Base-by-base conservation (phyloP, 2,329 filamentous ascomycete species). In the Leptodontidium sp. region DNA sequence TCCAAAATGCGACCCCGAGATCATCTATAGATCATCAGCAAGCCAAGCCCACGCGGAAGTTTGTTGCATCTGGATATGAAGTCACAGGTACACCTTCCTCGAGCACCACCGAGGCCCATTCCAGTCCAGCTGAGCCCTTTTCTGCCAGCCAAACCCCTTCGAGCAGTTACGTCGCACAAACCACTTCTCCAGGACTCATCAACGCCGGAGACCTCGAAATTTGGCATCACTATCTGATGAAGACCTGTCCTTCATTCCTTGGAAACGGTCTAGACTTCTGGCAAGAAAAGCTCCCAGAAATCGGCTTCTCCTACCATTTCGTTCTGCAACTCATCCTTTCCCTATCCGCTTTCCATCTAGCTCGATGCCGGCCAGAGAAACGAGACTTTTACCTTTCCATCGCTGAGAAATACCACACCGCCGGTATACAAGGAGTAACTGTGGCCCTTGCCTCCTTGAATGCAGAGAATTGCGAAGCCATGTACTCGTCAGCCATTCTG, bases 31-130 rank as follows among this genome's bases (percentile, higher is more conserved):
- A 4, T 26, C 26, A 53, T n/a, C 26, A 2, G 8, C 50, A 53
- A 53, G 50, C 26, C 26, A 53, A 35, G 15, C 26, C 50, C 26
- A 32, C n/a, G 26, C 29, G 50, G 15, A 53, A 32, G 14, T 53
- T 53, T n/a, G 50, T 53, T n/a, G 50, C 50, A 35, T 53, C 50
- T 9, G 50, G 50, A 15, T 53, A 53, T 12, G 50, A 53, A 53
- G 50, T n/a, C 14, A 35, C 6, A 15, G 50, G 4, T 2, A 32
- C 26, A 4, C 26, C 26, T 29, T 35, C 26, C 4, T 32, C 50
- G 11, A 32, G 12, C 24, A 12, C 14, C 15, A 53, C 50, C 3
- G 50, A 53, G 4, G 50, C 24, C 15, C 26, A 35, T n/a, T 32
- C 26, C 11, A 53, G 50, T 53, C 50, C 50, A n/a, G 6, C 29